These are phyloP conservation scores for Wickerhamiella sergipiensis DNA, from an alignment of 805 yeast genomes.

Conservation along the genomic window DNA sequence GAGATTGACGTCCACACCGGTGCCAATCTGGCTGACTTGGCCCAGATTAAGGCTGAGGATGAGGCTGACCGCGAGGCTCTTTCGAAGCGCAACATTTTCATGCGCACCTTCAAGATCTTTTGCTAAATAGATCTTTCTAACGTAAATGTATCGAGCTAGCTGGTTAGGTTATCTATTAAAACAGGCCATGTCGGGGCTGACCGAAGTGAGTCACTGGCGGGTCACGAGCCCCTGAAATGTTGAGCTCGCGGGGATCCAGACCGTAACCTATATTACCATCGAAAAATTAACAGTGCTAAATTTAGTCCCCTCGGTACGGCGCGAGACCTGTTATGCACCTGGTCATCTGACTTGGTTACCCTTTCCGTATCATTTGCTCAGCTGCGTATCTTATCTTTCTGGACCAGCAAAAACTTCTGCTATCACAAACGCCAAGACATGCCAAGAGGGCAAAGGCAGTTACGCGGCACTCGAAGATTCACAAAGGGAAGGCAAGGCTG, in stretches of 20 bases:
- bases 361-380: background rate
- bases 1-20: conserved; percentile 15
- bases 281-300: too few relatives aligned
- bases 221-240: too few relatives aligned
- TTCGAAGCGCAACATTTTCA: background rate
- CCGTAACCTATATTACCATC: too few relatives aligned
- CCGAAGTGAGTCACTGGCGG: too few relatives aligned
- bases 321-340: too few relatives aligned
- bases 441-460: background rate
- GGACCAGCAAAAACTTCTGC: background rate
- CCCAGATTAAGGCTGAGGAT: conserved; percentile 38
- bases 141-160: background rate
- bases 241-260: too few relatives aligned
- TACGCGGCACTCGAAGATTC: too few relatives aligned
- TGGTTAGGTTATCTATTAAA: background rate
- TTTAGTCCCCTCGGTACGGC: too few relatives aligned
- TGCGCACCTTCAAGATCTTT: background rate
- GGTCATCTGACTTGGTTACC: background rate
- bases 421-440: background rate
- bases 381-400: background rate
- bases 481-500: too few relatives aligned
- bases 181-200: too few relatives aligned
- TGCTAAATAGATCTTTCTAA: background rate
- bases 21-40: conserved; percentile 38
- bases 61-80: conserved; percentile 36